Base-by-base conservation (phyloP, 306 rosid genomes). In the Albizia julibrissin region DNA sequence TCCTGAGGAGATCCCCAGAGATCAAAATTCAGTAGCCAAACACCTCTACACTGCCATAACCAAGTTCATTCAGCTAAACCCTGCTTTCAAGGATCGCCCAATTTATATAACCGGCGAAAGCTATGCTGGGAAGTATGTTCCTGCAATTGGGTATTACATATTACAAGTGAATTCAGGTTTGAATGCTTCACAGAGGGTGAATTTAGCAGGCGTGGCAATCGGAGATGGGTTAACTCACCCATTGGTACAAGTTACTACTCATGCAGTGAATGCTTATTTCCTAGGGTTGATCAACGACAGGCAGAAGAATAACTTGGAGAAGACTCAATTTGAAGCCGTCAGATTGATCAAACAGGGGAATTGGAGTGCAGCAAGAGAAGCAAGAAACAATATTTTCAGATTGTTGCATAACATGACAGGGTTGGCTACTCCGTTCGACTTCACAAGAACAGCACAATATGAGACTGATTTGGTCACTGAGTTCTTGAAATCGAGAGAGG, bases 141-240 rank as follows among this genome's bases (percentile, higher is more conserved):
- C 94, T 0, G 84, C 91, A 27, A 85, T 90, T 79, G 97, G 92
- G 44, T 89, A 37, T 6, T 6, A 37, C 33, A 86, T 89, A 74
- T 21, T 89, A 87, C 44, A 80, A 69, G 76, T 16, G 49, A 90
- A 89, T 59, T 49, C 81, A 13, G 5, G 66, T 10, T 69, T 85
- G 52, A 3, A 65, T 1, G 65, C 6, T 54, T 77, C 83, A 19
- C 10, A 56, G 43, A 80, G 84, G 56, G 83, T 87, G 78, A 87
- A 85, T 65, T 77, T 90, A 37, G 86, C 50, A 10, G 97, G 94
- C 8, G 86, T 91, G 40, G 96, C 93, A 10, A 88, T 90, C 4
- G 93, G 96, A 24, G 86, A 91, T 68, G 96, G 96, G 26, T 66
- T 91, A 7, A 91, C 93, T 0, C 88, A 91, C 75, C 93, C 93